A percentile compares a stretch with the other conserved stretches of the same genome.
These are phyloP conservation scores for Dipodascopsis tothii DNA, from an alignment of 805 yeast species.

Conservation along the genomic window DNA sequence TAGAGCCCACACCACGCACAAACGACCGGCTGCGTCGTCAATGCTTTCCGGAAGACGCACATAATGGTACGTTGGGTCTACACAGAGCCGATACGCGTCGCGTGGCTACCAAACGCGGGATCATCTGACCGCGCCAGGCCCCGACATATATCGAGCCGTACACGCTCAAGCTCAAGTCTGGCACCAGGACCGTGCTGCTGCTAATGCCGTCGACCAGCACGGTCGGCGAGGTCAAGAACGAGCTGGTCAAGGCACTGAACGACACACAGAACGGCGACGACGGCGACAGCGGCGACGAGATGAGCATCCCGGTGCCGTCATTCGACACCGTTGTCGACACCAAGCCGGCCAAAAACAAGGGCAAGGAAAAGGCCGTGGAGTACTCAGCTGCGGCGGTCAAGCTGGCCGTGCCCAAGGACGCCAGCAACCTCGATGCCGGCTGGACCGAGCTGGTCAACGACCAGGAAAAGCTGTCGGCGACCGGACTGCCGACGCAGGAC, in stretches of 20 bases:
- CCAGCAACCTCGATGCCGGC: conserved; percentile 3
- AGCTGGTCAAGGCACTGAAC: conserved; percentile 2
- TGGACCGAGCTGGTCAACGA: neutral
- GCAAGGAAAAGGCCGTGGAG: neutral
- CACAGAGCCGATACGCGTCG: too few relatives aligned
- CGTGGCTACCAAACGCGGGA: too few relatives aligned
- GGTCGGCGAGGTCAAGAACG: neutral
- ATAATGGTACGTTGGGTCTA: too few relatives aligned
- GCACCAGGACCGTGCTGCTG: conserved; percentile 1
- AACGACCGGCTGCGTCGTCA: too few relatives aligned
- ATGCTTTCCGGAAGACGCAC: too few relatives aligned
- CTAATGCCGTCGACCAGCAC: neutral
- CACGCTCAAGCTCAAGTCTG: neutral
- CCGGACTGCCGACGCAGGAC: neutral
- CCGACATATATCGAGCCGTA: neutral
- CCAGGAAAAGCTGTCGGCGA: neutral
- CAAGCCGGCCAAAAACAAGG: neutral
- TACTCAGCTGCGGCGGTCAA: neutral
- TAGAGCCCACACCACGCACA: too few relatives aligned
- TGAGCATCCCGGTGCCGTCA: neutral
- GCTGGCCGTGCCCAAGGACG: conserved; percentile 4
- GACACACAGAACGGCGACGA: conserved; percentile 1
- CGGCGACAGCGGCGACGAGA: neutral
- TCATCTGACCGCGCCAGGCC: too few relatives aligned
- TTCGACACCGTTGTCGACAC: neutral